Base-by-base conservation (phyloP, 768 basidiomycete genomes). In the Leccinum fibrillosum region DNA sequence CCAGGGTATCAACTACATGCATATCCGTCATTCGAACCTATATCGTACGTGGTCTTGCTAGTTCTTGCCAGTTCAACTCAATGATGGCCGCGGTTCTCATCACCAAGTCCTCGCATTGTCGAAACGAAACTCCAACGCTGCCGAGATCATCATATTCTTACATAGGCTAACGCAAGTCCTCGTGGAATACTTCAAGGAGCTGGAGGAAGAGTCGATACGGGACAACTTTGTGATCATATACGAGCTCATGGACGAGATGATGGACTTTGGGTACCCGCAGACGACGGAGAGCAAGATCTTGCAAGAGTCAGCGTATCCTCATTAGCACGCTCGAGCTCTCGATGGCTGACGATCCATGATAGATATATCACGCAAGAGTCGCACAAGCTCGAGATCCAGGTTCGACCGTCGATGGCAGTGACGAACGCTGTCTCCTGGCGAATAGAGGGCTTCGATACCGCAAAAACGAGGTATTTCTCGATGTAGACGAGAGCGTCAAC, bases 391-490 rank as follows among this genome's bases (percentile, higher is more conserved):
- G 21, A 21, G 23, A 23, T 23, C 23, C 23, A 23, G 23, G 23
- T 23, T 23, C 2, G 23, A 23, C 23, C 23, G 23, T 2, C 23
- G 23, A 23, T 23, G 2, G 23, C 23, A 23, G 23, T 23, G 23
- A 2, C 23, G 2, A 23, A 23, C 23, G 23, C 23, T 23, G 23
- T 23, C 23, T 23, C 23, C 23, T 23, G 23, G 23, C 23, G 23
- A 99, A 95, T 94, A 39, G 97, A 98, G 69, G 97, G 96, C 0
- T 98, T 58, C 80, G 92, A 54, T 99, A 99, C 74, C 78, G 96
- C 62, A 99, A 99, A 83, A 99, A 99, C 71, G 97, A 99, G 72
- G 97, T 98, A 9, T 99, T 99, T 80, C 77, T 99, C 67, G 97
- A 98, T 71, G 97, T 99, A 21, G 88, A 98, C 55, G 97, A 98